Percentiles rank a stretch among this genome's conserved stretches.
phyloP scores from a whole-genome alignment of 176 grass and related monocot species.

The Stipa capillata region DNA sequence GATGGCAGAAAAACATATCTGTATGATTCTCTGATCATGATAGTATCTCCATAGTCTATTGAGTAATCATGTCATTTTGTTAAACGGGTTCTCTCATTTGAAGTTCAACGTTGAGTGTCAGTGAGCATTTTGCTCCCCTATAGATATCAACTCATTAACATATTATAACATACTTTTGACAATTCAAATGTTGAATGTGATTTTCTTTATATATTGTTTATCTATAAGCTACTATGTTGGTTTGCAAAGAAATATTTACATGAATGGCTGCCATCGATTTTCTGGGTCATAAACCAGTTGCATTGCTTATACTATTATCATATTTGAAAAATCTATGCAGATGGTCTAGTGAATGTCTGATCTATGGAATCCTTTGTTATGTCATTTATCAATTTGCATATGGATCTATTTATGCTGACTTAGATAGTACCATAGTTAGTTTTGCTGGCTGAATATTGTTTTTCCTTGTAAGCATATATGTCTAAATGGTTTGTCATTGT shows the following conservation, averaged over 20 bases:
- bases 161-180: neutral
- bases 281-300: neutral
- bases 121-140: constrained; percentile 3
- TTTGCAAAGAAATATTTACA: neutral
- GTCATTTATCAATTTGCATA: constrained; percentile 11
- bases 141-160: neutral
- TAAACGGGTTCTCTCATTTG: neutral
- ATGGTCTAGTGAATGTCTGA: neutral
- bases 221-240: neutral
- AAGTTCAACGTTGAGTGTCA: constrained; percentile 1
- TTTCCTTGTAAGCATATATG: neutral
- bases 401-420: neutral
- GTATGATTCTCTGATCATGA: constrained; percentile 32
- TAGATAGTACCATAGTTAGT: neutral
- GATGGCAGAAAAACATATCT: constrained; percentile 28
- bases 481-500: neutral
- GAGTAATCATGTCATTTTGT: constrained; percentile 13
- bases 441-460: neutral
- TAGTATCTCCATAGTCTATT: constrained; percentile 12
- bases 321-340: constrained; percentile 1
- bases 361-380: no score
- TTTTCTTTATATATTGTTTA: neutral
- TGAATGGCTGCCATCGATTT: neutral
- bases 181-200: neutral
- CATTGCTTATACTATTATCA: neutral